A percentile compares a stretch with the other conserved stretches of the same genome.
These are phyloP conservation scores for Myochromella boudieri DNA, from an alignment of 768 basidiomycete species.

Conservation along the genomic window DNA sequence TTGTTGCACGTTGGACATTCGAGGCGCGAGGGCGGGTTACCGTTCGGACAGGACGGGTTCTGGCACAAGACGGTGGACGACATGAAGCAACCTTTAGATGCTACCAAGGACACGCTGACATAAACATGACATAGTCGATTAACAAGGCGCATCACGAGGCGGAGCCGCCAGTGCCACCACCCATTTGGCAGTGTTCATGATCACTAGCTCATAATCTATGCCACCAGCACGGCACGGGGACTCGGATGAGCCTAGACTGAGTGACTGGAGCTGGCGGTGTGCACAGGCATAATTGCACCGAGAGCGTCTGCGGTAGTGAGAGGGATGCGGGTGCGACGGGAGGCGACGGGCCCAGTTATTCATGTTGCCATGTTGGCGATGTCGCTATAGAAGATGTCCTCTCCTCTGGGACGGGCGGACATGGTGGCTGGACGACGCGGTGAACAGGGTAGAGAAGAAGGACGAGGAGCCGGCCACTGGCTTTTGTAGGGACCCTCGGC, in stretches of 20 bases:
- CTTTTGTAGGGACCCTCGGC: constrained; percentile 55
- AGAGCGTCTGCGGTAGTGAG: constrained; percentile 82
- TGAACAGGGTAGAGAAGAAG: constrained; percentile 24
- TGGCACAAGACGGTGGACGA: constrained; percentile 53
- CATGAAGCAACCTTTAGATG: no score
- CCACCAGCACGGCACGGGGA: no score
- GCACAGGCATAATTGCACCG: constrained; percentile 80
- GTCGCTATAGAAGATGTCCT: constrained; percentile 78
- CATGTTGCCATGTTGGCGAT: constrained; percentile 80
- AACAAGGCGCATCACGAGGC: constrained; percentile 26
- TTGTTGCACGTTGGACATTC: constrained; percentile 96
- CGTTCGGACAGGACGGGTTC: constrained; percentile 70
- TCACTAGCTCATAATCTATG: no score
- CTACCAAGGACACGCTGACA: no score
- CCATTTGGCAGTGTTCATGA: no score
- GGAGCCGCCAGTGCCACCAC: constrained; percentile 58
- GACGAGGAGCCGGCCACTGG: constrained; percentile 29
- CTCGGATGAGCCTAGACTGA: constrained; percentile 63
- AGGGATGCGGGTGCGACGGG: constrained; percentile 79
- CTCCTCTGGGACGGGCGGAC: constrained; percentile 36
- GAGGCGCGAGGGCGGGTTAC: constrained; percentile 79
- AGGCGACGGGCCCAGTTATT: constrained; percentile 78
- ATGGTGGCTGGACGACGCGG: constrained; percentile 27
- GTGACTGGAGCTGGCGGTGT: constrained; percentile 68
- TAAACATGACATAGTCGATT: not conserved